phyloP scores from a whole-genome alignment of 805 yeast species.

The Starmerella floris region DNA sequence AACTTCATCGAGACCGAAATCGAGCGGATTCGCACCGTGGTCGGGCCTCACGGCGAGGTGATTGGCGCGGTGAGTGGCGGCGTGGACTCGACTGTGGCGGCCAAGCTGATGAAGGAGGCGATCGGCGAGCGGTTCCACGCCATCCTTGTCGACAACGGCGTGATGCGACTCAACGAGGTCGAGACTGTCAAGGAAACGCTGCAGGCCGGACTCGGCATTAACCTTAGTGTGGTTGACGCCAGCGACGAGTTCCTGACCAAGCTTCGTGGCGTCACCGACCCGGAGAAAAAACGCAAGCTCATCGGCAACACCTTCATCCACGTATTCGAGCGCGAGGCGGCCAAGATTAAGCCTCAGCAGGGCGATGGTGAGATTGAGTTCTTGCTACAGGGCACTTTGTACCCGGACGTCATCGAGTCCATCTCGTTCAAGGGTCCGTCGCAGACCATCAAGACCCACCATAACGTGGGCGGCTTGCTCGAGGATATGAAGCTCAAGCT shows the following conservation, averaged over 20 bases:
- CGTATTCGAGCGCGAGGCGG: conserved; percentile 93
- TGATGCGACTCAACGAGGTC: conserved; percentile 90
- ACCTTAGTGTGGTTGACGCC: conserved; percentile 90
- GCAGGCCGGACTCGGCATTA: conserved; percentile 86
- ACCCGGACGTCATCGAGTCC: conserved; percentile 97
- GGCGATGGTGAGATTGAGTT: conserved; percentile 84
- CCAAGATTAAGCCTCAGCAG: conserved; percentile 64
- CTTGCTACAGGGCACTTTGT: conserved; percentile 90
- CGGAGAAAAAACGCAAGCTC: conserved; percentile 97
- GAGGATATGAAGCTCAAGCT: conserved; percentile 97
- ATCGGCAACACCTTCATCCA: conserved; percentile 96
- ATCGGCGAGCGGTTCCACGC: conserved; percentile 99
- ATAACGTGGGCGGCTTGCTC: conserved; percentile 94
- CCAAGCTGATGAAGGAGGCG: conserved; percentile 94
- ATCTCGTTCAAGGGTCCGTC: conserved; percentile 99
- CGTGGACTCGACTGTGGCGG: conserved; percentile 98
- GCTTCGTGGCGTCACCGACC: conserved; percentile 90
- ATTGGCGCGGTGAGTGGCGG: conserved; percentile 99
- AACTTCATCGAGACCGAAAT: conserved; percentile 96
- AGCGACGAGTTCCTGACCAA: conserved; percentile 73
- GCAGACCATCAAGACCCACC: conserved; percentile 98
- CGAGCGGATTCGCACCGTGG: conserved; percentile 74
- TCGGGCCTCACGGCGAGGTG: conserved; percentile 96
- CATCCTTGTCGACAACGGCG: conserved; percentile 94
- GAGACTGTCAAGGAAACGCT: conserved; percentile 75